phyloP scores from a whole-genome alignment of 176 grass and related monocot species.

The Ensete ventricosum region DNA sequence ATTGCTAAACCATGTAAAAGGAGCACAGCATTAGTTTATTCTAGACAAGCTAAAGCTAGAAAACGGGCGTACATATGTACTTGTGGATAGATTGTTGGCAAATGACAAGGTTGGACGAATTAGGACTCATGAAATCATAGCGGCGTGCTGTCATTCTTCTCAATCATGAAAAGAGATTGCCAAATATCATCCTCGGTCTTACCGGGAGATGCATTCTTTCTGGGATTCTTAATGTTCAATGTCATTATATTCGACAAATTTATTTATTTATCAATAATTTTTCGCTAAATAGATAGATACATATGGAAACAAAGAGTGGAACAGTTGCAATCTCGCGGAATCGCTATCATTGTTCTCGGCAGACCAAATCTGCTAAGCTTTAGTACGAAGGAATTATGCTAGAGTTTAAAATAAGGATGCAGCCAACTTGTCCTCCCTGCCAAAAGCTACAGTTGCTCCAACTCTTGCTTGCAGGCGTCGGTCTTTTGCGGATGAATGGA shows the following conservation, averaged over 20 bases:
- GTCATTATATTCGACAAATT: too few species aligned
- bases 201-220: too few species aligned
- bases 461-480: too few species aligned
- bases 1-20: conserved; percentile 12
- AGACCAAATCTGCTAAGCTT: neutral
- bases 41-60: neutral
- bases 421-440: neutral
- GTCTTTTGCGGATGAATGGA: too few species aligned
- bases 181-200: too few species aligned
- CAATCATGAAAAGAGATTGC: neutral
- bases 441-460: too few species aligned
- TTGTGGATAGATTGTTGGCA: neutral
- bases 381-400: neutral
- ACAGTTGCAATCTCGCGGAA: neutral
- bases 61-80: conserved; percentile 6
- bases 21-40: conserved; percentile 9
- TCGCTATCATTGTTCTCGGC: neutral
- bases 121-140: neutral
- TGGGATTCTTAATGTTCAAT: too few species aligned
- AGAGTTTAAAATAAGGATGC: neutral
- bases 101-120: neutral
- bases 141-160: neutral
- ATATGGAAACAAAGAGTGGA: too few species aligned
- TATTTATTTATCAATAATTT: too few species aligned
- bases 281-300: too few species aligned